These are phyloP conservation scores for Rhododendron henanense DNA, from an alignment of 148 eudicot species.

Conservation along the genomic window DNA sequence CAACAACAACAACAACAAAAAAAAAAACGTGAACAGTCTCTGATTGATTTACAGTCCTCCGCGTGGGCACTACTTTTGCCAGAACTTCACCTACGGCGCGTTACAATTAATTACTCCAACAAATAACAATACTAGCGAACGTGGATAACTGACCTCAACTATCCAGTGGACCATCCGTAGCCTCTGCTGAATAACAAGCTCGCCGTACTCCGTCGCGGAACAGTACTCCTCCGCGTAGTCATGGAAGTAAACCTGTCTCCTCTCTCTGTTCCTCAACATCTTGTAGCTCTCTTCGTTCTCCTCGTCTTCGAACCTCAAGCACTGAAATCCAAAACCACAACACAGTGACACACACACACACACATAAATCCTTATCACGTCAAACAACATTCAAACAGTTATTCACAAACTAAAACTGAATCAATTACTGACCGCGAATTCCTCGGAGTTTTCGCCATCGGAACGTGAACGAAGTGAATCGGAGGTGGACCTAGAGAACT, in stretches of 20 bases:
- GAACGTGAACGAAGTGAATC: conserved; percentile 5
- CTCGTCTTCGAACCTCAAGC: conserved; percentile 52
- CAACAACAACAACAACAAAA: no score
- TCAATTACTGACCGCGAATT: conserved; percentile 33
- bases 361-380: background rate
- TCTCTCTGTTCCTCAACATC: conserved; percentile 68
- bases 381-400: background rate
- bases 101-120: background rate
- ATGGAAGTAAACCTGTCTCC: conserved; percentile 54
- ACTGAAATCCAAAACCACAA: conserved; percentile 18
- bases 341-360: background rate
- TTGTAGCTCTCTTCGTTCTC: conserved; percentile 77
- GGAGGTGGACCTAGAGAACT: conserved; percentile 41
- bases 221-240: conserved; percentile 73
- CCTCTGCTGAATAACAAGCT: conserved; percentile 74
- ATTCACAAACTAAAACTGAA: background rate
- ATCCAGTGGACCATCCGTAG: conserved; percentile 90
- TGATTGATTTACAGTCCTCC: background rate
- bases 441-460: conserved; percentile 29
- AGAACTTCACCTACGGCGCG: background rate
- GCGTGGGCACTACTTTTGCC: background rate
- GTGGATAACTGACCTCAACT: conserved; percentile 56
- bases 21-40: background rate
- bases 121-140: background rate
- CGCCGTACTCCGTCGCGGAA: conserved; percentile 53